These are phyloP conservation scores for Trypanosomatidae sp. DNA, from an alignment of 208 protist genomes.

Conservation along the genomic window DNA sequence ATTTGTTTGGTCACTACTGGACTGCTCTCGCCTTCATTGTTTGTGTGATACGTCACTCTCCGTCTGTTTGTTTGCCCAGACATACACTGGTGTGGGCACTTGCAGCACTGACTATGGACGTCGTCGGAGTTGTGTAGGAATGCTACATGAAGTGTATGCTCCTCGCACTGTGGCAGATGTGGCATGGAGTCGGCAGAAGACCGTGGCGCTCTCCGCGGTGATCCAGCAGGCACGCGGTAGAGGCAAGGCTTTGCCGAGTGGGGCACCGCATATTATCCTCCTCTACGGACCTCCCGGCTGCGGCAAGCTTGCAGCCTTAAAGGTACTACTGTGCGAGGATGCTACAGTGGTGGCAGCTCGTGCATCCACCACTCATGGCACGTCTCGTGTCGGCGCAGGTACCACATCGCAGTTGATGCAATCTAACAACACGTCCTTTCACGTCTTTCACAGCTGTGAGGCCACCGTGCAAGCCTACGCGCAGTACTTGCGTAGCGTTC, in stretches of 20 bases:
- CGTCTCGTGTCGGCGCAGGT: not conserved
- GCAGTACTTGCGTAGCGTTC: slow-evolving; percentile 27
- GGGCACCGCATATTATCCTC: slow-evolving; percentile 39
- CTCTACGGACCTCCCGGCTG: slow-evolving; percentile 82
- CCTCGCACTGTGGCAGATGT: slow-evolving; percentile 44
- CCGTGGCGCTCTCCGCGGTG: slow-evolving; percentile 34
- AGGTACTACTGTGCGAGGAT: slow-evolving; percentile 39
- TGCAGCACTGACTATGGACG: slow-evolving; percentile 13
- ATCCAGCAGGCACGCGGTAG: slow-evolving; percentile 23
- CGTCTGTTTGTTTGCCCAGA: not conserved
- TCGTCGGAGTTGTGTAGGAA: slow-evolving; percentile 11
- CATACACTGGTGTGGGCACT: not conserved
- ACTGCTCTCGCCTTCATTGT: not conserved
- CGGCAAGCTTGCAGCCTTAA: slow-evolving; percentile 67
- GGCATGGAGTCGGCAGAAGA: slow-evolving; percentile 79
- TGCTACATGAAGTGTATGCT: slow-evolving; percentile 76
- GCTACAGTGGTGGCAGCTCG: not conserved
- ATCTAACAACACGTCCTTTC: not conserved
- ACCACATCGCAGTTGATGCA: not conserved
- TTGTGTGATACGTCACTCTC: not conserved
- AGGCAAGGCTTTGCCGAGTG: not conserved
- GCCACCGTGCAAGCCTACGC: slow-evolving; percentile 19
- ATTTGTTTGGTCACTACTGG: not conserved
- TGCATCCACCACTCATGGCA: not conserved
- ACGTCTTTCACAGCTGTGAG: slow-evolving; percentile 42